Evolutionary conservation across 164 flowering plant species (phyloP), one percentile per base, ranked within the genome.

Genomic region (Kingdonia uniflora): DNA sequence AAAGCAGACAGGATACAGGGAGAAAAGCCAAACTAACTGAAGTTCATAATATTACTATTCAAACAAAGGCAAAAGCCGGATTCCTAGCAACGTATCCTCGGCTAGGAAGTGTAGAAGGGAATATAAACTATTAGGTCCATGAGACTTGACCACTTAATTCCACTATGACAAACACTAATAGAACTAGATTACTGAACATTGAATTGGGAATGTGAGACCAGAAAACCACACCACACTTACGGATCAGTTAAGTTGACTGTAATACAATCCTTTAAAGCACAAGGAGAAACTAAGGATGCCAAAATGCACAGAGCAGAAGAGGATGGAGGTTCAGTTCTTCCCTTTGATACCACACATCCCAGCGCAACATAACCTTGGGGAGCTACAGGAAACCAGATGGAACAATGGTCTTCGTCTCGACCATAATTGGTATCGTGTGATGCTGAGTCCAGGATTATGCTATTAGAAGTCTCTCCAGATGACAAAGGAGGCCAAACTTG

Each of bases 381-480:
- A 29, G 99, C 92, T 56, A 74, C 82, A 66, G 99, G 99, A 54
- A 77, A 78, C 99, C 99, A 94, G 56, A 94, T 70, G 26, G 95
- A 89, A 62, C 86, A 89, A 62, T 57, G 53, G 14, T 24, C 41
- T 0, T 67, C 76, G 48, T 57, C 70, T 19, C 60, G 65, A 26
- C 33, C 11, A 11, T 14, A 38, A 26, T 35, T 51, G 50, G 29
- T 49, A 48, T 52, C 33, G 16, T 48, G 49, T 25, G n/a, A 46
- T 12, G 42, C 50, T 55, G 45, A 38, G 49, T 42, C 12, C 35
- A 25, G 57, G 21, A 48, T 40, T 14, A 14, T 5, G 41, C 41
- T 57, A 17, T 51, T 45, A 43, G 66, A 56, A 54, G 23, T 47
- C 10, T 50, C 74, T 38, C 14, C 63, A 19, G 68, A 58, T 43